Conservation (phyloP, 1,139 yeast genomes). For the Saccharomyces hybrid region DNA sequence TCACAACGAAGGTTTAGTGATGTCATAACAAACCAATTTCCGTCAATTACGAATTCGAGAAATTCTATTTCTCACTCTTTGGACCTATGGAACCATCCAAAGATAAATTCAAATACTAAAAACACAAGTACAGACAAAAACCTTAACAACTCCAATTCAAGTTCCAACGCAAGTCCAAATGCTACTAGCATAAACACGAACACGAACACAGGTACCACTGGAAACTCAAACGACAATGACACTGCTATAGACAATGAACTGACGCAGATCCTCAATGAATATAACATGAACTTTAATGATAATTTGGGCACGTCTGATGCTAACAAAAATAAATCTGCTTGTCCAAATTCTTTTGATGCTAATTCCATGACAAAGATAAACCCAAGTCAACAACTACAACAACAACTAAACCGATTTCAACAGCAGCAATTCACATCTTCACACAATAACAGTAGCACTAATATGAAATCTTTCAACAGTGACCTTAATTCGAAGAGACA, state of each 20-base stretch:
- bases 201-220: neutral
- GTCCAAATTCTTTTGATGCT: neutral
- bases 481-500: conserved; percentile 16
- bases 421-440: conserved; percentile 5
- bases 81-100: conserved; percentile 26
- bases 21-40: conserved; percentile 13
- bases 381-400: neutral
- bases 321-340: neutral
- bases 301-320: neutral
- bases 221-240: neutral
- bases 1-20: conserved; percentile 22
- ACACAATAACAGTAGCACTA: conserved; percentile 4
- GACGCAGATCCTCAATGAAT: conserved; percentile 23
- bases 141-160: neutral
- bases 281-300: conserved; percentile 22
- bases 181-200: neutral
- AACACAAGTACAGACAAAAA: neutral
- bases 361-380: neutral
- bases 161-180: neutral
- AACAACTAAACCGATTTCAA: neutral
- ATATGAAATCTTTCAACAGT: conserved; percentile 11
- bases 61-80: conserved; percentile 29
- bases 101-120: conserved; percentile 3
- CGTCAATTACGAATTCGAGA: conserved; percentile 13
- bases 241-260: conserved; percentile 18